Percentiles rank a stretch among this genome's conserved stretches.
Conservation (phyloP, 495 filamentous ascomycete species). For the Extremus antarcticus region DNA sequence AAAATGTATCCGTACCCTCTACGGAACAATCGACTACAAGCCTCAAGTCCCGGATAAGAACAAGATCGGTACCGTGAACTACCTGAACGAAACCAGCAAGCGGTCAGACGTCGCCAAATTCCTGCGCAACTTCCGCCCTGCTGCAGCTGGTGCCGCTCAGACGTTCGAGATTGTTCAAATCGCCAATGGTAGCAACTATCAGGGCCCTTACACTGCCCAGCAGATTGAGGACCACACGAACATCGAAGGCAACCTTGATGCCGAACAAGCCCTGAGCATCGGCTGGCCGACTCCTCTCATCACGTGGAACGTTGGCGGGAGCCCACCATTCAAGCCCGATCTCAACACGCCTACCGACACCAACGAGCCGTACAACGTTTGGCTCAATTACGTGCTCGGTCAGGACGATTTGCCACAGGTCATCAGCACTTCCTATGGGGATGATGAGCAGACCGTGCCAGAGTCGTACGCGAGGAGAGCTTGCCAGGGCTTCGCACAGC, state of each 20-base stretch:
- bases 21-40: constrained; percentile 42
- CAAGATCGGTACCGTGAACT: constrained; percentile 40
- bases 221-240: constrained; percentile 24
- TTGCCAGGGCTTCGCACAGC: constrained; percentile 28
- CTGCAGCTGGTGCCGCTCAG: constrained; percentile 33
- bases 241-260: constrained; percentile 39
- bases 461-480: constrained; percentile 25
- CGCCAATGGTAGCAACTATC: constrained; percentile 30
- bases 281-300: constrained; percentile 23
- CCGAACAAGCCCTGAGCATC: constrained; percentile 32
- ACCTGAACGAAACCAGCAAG: constrained; percentile 39
- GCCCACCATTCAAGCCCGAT: constrained; percentile 29
- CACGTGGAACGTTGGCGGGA: constrained; percentile 29
- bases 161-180: constrained; percentile 36
- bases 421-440: constrained; percentile 34
- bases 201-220: constrained; percentile 27
- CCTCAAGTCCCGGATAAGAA: constrained; percentile 34
- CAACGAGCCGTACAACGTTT: constrained; percentile 31
- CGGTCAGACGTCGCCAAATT: constrained; percentile 40
- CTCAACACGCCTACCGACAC: constrained; percentile 26
- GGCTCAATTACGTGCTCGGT: constrained; percentile 27
- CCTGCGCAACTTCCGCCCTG: constrained; percentile 39
- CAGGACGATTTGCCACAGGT: constrained; percentile 25
- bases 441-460: constrained; percentile 31
- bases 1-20: constrained; percentile 44